Base-by-base conservation (phyloP, 176 grass and related monocot genomes). In the Bolboschoenus planiculmis region DNA sequence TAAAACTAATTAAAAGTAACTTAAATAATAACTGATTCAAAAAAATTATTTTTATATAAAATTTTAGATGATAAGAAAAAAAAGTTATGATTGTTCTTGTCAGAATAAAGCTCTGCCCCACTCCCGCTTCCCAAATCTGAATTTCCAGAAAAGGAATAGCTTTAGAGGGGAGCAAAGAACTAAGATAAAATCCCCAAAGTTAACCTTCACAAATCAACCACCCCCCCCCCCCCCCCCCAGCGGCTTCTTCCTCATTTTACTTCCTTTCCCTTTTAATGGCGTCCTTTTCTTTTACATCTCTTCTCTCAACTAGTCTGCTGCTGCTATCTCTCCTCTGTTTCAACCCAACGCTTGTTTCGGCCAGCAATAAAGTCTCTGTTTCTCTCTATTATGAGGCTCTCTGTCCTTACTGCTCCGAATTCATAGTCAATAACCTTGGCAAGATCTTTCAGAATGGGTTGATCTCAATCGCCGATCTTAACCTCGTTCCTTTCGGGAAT, bases 371-470 rank as follows among this genome's bases (percentile, higher is more conserved):
- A 39, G 90, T 96, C 53, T 72, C 82, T 8, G 82, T 96, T 72
- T 87, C 90, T 16, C 84, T 96, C 35, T 96, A 96, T 79, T 96
- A 96, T 84, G 93, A 96, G 60, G 56, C 90, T 33, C 16, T 96
- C 72, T 96, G 93, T 65, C 93, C 90, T 43, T 96, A 90, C 84
- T 96, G 90, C 66, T 96, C 93, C 14, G 61, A n/a, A 18, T 96
- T 73, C 64, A 67, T 96, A 62, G 85, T 89, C 7, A 96, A 96
- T 26, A 86, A 89, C 72, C 82, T 96, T 63, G 51, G 57, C 30
- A 84, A 81, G 79, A 86, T 96, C 74, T 96, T 96, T 84, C 51
- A 46, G 24, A 62, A 91, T 66, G 93, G 88, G 27, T 78, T 96
- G 53, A 89, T 86, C 79, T 87, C 90, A 83, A 67, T 92, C 30